A percentile compares a stretch with the other conserved stretches of the same genome.
Conservation (phyloP, 2,329 filamentous ascomycete species). For the Corinectria fuckeliana region DNA sequence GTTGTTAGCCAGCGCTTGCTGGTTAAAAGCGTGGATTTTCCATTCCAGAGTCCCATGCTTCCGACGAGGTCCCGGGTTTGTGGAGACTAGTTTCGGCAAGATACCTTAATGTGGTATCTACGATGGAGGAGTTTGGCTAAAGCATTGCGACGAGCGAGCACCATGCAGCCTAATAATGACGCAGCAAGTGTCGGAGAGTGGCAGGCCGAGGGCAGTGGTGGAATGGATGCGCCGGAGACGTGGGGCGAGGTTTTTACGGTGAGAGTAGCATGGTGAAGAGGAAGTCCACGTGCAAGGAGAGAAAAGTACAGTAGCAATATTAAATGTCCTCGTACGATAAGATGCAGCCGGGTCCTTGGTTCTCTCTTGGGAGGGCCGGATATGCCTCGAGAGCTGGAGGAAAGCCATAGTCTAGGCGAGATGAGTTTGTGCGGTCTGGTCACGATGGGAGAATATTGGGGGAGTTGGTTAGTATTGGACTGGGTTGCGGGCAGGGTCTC, state of each 20-base stretch:
- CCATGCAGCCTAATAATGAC: neutral
- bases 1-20: slow-evolving; percentile 28
- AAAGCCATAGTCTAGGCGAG: neutral
- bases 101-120: no score
- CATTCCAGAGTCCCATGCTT: slow-evolving; percentile 25
- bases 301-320: neutral
- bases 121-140: neutral
- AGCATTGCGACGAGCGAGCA: neutral
- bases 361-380: neutral
- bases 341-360: no score
- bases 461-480: no score
- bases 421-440: neutral
- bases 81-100: neutral
- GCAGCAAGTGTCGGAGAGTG: neutral
- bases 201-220: neutral
- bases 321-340: neutral
- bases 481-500: slow-evolving; percentile 9
- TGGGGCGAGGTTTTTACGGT: neutral
- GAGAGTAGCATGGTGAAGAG: neutral
- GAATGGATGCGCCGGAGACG: slow-evolving; percentile 3
- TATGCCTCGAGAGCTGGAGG: neutral
- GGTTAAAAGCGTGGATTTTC: slow-evolving; percentile 7
- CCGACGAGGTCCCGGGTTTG: neutral
- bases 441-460: neutral
- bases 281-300: no score